A percentile compares a stretch with the other conserved stretches of the same genome.
These are phyloP conservation scores for Penicillium freii DNA, from an alignment of 2,329 filamentous ascomycete genomes.

Conservation along the genomic window DNA sequence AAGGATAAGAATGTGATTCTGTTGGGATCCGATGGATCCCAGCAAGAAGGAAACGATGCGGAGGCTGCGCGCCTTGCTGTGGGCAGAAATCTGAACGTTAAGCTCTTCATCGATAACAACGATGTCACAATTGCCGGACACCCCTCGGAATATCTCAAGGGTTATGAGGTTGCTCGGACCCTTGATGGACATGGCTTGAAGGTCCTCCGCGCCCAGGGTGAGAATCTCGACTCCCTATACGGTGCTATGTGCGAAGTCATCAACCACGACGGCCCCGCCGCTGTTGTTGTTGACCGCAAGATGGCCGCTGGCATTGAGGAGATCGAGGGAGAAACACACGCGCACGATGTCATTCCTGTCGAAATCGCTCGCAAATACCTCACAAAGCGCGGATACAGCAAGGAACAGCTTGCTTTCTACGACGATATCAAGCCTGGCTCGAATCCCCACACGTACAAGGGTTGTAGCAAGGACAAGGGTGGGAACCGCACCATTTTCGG, in stretches of 20 bases:
- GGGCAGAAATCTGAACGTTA: slow-evolving; percentile 38
- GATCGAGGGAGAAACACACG: slow-evolving; percentile 36
- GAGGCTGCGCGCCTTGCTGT: slow-evolving; percentile 42
- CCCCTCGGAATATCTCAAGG: slow-evolving; percentile 41
- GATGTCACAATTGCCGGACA: slow-evolving; percentile 44
- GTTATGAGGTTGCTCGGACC: slow-evolving; percentile 34
- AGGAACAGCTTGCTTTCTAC: slow-evolving; percentile 35
- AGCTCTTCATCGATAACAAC: slow-evolving; percentile 43
- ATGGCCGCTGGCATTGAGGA: slow-evolving; percentile 41
- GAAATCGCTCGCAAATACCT: slow-evolving; percentile 40
- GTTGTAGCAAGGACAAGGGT: slow-evolving; percentile 37
- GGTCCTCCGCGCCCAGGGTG: slow-evolving; percentile 37
- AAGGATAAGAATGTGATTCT: slow-evolving; percentile 38
- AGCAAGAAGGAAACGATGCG: slow-evolving; percentile 45
- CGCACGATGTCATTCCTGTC: slow-evolving; percentile 42
- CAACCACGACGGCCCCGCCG: slow-evolving; percentile 36
- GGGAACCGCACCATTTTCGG: slow-evolving; percentile 42
- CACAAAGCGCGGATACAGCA: slow-evolving; percentile 37
- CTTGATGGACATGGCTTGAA: slow-evolving; percentile 40
- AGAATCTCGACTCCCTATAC: slow-evolving; percentile 40
- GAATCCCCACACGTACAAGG: slow-evolving; percentile 36
- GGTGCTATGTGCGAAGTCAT: slow-evolving; percentile 33
- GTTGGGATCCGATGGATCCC: slow-evolving; percentile 42
- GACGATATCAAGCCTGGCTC: slow-evolving; percentile 33
- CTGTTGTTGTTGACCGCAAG: slow-evolving; percentile 31